Evolutionary conservation across 805 yeast species (phyloP), one percentile per base, ranked within the genome.

Genomic region (Cyberlindnera samutprakarnensis): DNA sequence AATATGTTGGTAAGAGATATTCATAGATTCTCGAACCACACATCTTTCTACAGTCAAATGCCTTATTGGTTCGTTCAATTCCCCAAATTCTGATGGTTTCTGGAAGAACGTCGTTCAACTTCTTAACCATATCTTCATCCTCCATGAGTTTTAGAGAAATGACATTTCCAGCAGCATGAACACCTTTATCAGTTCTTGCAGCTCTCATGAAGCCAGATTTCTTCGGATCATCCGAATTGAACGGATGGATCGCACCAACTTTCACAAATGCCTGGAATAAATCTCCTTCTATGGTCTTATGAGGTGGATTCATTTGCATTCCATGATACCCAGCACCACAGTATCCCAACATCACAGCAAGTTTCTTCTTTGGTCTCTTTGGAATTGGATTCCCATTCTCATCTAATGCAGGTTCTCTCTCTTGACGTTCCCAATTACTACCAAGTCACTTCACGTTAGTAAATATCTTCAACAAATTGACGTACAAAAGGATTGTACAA

Each of bases 301-400:
- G 74, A 14, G 88, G 94, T 2, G 95, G 94, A 53, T 87, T 88
- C 42, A 80, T 62, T 58, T 88, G 97, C 95, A 88, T 85, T 7
- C 97, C 97, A 56, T 84, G 92, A 59, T 88, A 88, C 0, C 96
- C 96, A 1, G 95, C 78, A 25, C 97, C 97, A 54, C 96, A 88
- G 61, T 88, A 88, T 5, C 97, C 96, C 43, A 88, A 67, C 75
- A 85, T 68, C 48, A 82, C 75, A 0, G 95, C 96, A 15, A 86
- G 95, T 53, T 88, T 88, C 47, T 75, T 72, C 67, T 88, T 88
- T 15, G 97, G 95, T 69, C 72, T 46, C 56, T 87, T 68, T 25
- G 68, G 74, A 25, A 75, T 54, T 3, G 78, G 77, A 21, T 72
- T 67, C 10, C 88, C 90, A 18, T 74, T 57, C 13, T 63, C 81